Evolutionary conservation across 2,329 filamentous ascomycete species (phyloP).

Genomic region (Fusarium haematococcum): DNA sequence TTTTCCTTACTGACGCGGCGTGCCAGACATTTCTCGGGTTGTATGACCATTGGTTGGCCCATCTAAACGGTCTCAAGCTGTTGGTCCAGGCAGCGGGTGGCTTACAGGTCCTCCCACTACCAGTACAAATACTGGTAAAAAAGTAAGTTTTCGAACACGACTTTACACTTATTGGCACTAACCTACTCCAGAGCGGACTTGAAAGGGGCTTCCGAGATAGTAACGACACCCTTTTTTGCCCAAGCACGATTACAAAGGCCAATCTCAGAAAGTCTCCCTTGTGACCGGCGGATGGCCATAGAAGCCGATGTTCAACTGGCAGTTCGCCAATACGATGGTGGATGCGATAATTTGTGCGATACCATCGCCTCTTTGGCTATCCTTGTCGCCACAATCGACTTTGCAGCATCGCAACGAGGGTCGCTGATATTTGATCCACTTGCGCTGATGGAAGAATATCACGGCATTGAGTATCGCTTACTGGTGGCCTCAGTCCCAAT

Average conservation of each 20-base stretch:
- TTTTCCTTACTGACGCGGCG: neutral
- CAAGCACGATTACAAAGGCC: neutral
- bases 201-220: slow-evolving; percentile 2
- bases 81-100: neutral
- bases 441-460: slow-evolving; percentile 2
- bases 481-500: neutral
- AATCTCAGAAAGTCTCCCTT: neutral
- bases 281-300: neutral
- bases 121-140: neutral
- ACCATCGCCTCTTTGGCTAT: neutral
- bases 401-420: neutral
- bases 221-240: neutral
- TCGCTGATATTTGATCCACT: slow-evolving; percentile 1
- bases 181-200: neutral
- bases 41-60: slow-evolving; percentile 6
- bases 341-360: neutral
- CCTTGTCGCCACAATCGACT: neutral
- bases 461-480: neutral
- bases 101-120: neutral
- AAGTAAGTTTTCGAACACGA: neutral
- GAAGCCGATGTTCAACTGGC: neutral
- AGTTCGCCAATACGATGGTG: neutral
- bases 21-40: neutral
- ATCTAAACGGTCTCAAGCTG: slow-evolving; percentile 2
- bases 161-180: neutral